Base-by-base conservation (phyloP, 345 rosid genomes). In the Dimocarpus longan region DNA sequence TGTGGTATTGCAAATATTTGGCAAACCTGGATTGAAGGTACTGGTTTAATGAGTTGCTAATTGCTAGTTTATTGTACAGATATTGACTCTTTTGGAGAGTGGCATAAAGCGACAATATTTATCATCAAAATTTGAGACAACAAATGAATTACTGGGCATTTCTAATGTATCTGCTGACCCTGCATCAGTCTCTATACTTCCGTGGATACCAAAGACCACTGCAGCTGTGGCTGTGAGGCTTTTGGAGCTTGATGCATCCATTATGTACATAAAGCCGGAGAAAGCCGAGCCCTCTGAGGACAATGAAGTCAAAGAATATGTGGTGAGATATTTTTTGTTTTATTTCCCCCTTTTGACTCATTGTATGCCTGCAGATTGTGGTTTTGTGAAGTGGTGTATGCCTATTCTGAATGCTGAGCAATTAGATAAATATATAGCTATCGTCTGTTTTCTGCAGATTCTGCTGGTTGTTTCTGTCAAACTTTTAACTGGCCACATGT, bases 181-280 rank as follows among this genome's bases (percentile, higher is more conserved):
- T 26, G 85, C 62, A 50, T 87, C 87, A 18, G 88, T 92, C 80
- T 76, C 87, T 63, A 87, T 93, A 46, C 93, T 97, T 69, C 97
- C 99, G n/a, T 97, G 99, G 99, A 86, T 94, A 80, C 99, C 99
- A n/a, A 88, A 82, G 85, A 91, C 98, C 46, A 82, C 88, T 72
- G 86, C 96, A 65, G 99, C 98, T 42, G 91, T 89, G 70, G 95
- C 95, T 82, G 74, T 93, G 80, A 91, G 99, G 87, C 95, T 97
- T 83, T 85, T 88, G 54, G 98, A 94, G 79, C 87, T 97, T 43
- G 98, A 94, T 79, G 78, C 88, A 11, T 92, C 91, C 50, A 83
- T 94, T 75, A 66, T 80, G 63, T 93, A 89, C 21, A 78, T 84
- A 70, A 87, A 85, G 85, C 88, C 79, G 28, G 97, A 89, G 85